phyloP scores from a whole-genome alignment of 257 asterid species.

The Fraxinus anomala region DNA sequence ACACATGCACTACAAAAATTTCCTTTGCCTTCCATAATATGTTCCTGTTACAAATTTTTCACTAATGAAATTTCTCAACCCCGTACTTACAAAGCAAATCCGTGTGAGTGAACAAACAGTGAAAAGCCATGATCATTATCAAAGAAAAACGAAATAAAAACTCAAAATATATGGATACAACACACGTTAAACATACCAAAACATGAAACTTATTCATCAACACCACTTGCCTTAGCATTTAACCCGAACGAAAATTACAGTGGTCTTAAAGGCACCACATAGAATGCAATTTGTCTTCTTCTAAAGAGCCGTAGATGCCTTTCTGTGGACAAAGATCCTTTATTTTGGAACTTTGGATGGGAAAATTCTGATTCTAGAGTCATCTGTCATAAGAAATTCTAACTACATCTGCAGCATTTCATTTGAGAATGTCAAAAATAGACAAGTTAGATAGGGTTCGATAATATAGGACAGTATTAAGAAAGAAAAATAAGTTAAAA shows the following conservation, averaged over 20 bases:
- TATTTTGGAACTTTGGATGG: constrained; percentile 23
- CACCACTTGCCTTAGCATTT: constrained; percentile 19
- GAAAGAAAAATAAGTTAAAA: neutral
- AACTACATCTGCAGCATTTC: constrained; percentile 21
- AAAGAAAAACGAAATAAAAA: constrained; percentile 19
- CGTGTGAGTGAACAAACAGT: constrained; percentile 4
- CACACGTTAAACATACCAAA: constrained; percentile 30
- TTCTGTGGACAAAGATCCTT: constrained; percentile 22
- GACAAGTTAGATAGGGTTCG: neutral
- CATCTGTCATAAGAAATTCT: constrained; percentile 27
- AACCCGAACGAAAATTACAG: neutral
- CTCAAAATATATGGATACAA: constrained; percentile 18
- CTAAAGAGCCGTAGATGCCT: constrained; percentile 18
- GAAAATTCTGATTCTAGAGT: constrained; percentile 14
- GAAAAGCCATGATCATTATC: neutral
- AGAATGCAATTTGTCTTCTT: constrained; percentile 11
- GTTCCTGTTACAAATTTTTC: neutral
- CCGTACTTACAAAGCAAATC: constrained; percentile 33
- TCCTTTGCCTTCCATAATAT: neutral
- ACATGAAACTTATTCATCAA: constrained; percentile 16
- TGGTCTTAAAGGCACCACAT: constrained; percentile 19
- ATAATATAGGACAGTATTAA: neutral
- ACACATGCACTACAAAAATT: neutral
- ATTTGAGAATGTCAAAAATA: constrained; percentile 19
- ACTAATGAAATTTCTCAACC: neutral